Percentiles rank a stretch among this genome's conserved stretches.
Conservation (phyloP, 768 basidiomycete species). For the Podaxis sp. region DNA sequence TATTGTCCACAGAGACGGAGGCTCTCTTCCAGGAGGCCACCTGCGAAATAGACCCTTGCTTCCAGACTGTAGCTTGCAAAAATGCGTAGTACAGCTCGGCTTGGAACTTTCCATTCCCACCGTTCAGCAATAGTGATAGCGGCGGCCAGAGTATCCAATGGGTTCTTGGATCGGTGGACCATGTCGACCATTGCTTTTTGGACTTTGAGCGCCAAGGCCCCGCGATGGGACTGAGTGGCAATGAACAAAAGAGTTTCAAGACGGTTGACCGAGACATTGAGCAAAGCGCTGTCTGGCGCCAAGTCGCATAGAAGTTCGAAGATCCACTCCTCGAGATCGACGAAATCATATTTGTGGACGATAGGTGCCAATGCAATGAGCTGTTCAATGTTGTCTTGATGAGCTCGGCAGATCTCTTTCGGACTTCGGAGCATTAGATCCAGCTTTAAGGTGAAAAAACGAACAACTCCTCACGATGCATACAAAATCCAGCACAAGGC, state of each 20-base stretch:
- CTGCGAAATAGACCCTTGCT: background rate
- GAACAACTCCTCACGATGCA: background rate
- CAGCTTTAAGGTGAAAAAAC: background rate
- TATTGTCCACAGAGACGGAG: background rate
- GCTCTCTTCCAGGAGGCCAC: background rate
- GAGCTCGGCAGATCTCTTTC: background rate
- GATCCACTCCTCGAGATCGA: background rate
- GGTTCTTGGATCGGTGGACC: background rate
- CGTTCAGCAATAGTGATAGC: background rate
- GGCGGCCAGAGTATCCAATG: background rate
- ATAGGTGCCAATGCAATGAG: background rate
- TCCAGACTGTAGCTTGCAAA: constrained; percentile 1
- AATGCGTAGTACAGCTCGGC: constrained; percentile 3
- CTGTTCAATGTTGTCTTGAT: background rate
- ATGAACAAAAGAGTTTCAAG: background rate
- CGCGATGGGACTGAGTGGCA: background rate
- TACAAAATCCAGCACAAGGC: constrained; percentile 4
- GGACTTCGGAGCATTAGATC: background rate
- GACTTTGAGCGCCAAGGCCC: background rate
- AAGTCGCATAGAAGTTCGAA: background rate
- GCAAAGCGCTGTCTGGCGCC: background rate
- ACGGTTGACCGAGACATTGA: background rate
- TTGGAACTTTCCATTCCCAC: background rate
- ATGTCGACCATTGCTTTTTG: background rate
- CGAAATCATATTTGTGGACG: background rate